A percentile compares a stretch with the other conserved stretches of the same genome.
Conservation (phyloP, 2,329 filamentous ascomycete species). For the Fusarium nematophilum region DNA sequence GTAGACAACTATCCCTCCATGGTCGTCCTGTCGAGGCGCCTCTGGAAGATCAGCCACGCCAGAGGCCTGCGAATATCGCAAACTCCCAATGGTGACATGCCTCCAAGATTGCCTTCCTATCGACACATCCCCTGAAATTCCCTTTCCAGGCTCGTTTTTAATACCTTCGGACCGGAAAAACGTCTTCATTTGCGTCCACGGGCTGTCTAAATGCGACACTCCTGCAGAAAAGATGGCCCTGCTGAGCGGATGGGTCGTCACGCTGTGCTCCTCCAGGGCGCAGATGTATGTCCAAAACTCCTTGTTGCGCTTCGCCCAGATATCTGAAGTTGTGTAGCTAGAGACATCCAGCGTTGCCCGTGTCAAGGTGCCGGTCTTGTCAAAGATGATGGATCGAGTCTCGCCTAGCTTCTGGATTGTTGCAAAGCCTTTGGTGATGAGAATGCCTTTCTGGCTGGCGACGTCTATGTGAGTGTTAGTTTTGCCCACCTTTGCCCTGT, state of each 20-base stretch:
- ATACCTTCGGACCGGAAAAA: not conserved
- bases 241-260: conserved; percentile 4
- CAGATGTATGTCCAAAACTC: conserved; percentile 8
- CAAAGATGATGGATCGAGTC: conserved; percentile 2
- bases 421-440: not conserved
- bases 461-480: not conserved
- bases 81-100: conserved; percentile 8
- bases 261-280: not conserved
- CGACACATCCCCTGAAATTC: conserved; percentile 1
- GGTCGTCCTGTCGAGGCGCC: not conserved
- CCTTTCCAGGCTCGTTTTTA: not conserved
- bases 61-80: not conserved
- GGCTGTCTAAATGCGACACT: not conserved
- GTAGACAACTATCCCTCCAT: conserved; percentile 7
- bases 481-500: not conserved
- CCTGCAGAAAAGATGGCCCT: conserved; percentile 10
- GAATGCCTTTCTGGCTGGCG: conserved; percentile 8
- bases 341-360: conserved; percentile 3
- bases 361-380: conserved; percentile 17
- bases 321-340: not conserved
- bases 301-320: not conserved
- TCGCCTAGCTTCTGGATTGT: conserved; percentile 5
- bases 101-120: not conserved
- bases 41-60: not conserved
- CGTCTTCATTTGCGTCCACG: not conserved